Percentiles rank a stretch among this genome's conserved stretches.
phyloP scores from a whole-genome alignment of 169 alveolate genomes.

The Plasmodium malariae region DNA sequence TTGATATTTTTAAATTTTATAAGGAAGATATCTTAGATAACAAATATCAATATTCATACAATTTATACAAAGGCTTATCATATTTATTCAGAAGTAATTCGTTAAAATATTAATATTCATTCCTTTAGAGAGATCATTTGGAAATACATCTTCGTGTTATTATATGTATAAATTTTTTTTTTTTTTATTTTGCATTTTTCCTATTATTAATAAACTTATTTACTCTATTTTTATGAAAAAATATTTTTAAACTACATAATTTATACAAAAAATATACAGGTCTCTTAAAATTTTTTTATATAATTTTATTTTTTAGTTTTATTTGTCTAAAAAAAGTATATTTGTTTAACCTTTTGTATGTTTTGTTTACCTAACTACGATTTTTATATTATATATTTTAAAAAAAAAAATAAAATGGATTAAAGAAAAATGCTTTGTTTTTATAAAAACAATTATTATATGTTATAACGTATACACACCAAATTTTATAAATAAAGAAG shows the following conservation, averaged over 20 bases:
- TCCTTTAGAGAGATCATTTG: constrained; percentile 18
- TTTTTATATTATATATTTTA: too few relatives aligned
- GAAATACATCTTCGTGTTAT: neutral
- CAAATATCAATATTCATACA: constrained; percentile 71
- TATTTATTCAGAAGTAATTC: constrained; percentile 61
- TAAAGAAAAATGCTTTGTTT: too few relatives aligned
- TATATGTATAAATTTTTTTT: constrained; percentile 8
- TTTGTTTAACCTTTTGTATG: constrained; percentile 49
- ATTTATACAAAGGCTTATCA: constrained; percentile 69
- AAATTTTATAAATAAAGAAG: too few relatives aligned
- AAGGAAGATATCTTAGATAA: constrained; percentile 72
- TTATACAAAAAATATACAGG: too few relatives aligned
- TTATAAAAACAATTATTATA: too few relatives aligned
- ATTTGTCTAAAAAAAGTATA: constrained; percentile 56
- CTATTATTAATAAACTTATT: too few relatives aligned
- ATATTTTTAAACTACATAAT: too few relatives aligned
- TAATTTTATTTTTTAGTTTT: constrained; percentile 51
- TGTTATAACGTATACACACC: too few relatives aligned
- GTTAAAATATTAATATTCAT: constrained; percentile 33
- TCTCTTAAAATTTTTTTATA: constrained; percentile 11
- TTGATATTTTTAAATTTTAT: constrained; percentile 72
- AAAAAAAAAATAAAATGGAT: too few relatives aligned
- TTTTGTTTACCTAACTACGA: constrained; percentile 23
- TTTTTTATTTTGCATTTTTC: too few relatives aligned
- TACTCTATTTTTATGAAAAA: too few relatives aligned